phyloP scores from a whole-genome alignment of 768 basidiomycete species.

The Lyophyllum decastes region DNA sequence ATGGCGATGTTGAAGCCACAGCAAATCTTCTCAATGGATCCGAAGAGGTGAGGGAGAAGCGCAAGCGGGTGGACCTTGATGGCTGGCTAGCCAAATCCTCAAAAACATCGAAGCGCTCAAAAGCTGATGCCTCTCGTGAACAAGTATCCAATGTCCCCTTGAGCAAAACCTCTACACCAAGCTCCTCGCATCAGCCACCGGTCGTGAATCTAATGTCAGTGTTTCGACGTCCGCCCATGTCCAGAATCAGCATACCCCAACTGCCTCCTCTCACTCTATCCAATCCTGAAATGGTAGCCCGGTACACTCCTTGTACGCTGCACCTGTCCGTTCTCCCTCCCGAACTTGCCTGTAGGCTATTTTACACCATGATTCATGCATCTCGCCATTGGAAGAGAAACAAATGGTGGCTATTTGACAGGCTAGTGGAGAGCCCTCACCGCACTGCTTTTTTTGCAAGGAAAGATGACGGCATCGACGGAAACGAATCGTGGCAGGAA shows the following conservation, averaged over 20 bases:
- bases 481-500: constrained; percentile 61
- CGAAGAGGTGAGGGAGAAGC: constrained; percentile 39
- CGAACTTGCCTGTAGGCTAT: constrained; percentile 74
- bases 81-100: constrained; percentile 47
- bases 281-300: constrained; percentile 61
- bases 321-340: constrained; percentile 70
- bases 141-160: not conserved
- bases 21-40: constrained; percentile 37
- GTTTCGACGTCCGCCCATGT: constrained; percentile 49
- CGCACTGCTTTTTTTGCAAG: constrained; percentile 77
- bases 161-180: not conserved
- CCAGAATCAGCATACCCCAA: constrained; percentile 37
- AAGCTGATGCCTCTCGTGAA: not conserved
- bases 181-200: constrained; percentile 26
- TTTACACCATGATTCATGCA: constrained; percentile 67
- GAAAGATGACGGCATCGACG: constrained; percentile 42
- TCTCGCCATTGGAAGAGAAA: constrained; percentile 69
- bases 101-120: constrained; percentile 2
- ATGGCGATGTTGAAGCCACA: constrained; percentile 59
- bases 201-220: constrained; percentile 54
- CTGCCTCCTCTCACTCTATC: constrained; percentile 64
- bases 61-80: constrained; percentile 51
- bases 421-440: constrained; percentile 82
- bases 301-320: constrained; percentile 76
- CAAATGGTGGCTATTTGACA: constrained; percentile 86